A percentile compares a stretch with the other conserved stretches of the same genome.
phyloP scores from a whole-genome alignment of 2,329 filamentous ascomycete species.

The Trichoderma sp. region DNA sequence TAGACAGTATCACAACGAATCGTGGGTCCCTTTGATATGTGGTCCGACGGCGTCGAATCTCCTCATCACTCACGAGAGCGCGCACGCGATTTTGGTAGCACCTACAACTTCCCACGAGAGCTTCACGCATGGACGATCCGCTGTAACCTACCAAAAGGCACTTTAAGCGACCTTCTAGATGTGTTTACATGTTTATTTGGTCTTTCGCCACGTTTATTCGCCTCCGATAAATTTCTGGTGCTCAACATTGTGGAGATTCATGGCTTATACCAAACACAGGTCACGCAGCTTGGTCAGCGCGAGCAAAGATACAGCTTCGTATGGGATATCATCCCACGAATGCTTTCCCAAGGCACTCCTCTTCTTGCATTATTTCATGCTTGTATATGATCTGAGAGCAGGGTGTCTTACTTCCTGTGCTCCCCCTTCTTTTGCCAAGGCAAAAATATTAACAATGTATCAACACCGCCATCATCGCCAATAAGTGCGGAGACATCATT shows the following conservation, averaged over 20 bases:
- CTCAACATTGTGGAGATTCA: neutral
- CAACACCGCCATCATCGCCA: conserved; percentile 3
- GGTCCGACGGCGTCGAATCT: conserved; percentile 26
- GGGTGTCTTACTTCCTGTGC: conserved; percentile 22
- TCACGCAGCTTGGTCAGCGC: conserved; percentile 9
- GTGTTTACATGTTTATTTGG: neutral
- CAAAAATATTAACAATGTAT: conserved; percentile 4
- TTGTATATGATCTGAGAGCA: neutral
- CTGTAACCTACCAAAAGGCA: neutral
- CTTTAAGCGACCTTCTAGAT: conserved; percentile 22
- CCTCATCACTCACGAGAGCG: neutral
- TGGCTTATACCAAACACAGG: conserved; percentile 2
- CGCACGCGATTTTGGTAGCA: conserved; percentile 18
- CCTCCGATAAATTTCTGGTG: neutral
- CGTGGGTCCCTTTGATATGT: neutral
- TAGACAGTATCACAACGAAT: conserved; percentile 9
- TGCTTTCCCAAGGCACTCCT: neutral
- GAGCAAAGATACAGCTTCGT: neutral
- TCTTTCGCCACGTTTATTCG: neutral
- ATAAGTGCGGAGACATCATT: neutral
- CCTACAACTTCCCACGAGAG: conserved; percentile 23
- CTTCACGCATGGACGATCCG: neutral
- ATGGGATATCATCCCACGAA: neutral
- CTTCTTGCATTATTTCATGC: neutral
- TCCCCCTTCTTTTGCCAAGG: conserved; percentile 5